Base-by-base conservation (phyloP, 2,329 filamentous ascomycete genomes). In the Calonectria pseudoturangicola region DNA sequence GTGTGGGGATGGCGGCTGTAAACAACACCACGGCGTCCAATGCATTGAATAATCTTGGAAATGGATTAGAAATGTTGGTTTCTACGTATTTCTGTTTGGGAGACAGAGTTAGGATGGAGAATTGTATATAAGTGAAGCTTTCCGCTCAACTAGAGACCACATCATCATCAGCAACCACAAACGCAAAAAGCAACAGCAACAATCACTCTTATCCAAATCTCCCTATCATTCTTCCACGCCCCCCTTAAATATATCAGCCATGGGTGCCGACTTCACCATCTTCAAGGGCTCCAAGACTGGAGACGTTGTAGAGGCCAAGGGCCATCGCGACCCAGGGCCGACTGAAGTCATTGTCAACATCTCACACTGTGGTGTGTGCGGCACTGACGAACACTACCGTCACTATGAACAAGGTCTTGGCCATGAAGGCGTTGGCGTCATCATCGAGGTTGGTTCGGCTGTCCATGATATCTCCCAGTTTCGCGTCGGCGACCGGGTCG, bases 391-490 rank as follows among this genome's bases (percentile, higher is more conserved):
- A 27, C 71, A 75, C 36, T 73, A 69, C 41, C 69, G 73, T 36
- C 48, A 72, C 30, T 50, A 67, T 30, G 75, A 79, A n/a, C 75
- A 73, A 56, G 79, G 79, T 13, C 81, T 88, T 1, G 87, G 87
- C 10, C 87, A 88, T 76, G 87, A 88, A 77, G 85, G 87, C 56
- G 82, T 87, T 36, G 87, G 87, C 39, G 66, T 84, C 51, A 81
- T 88, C 4, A 80, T 82, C 33, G 77, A 79, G 27, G 73, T 86
- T 54, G 88, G 87, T 9, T 74, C 80, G 4, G 76, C 74, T 2
- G 86, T 86, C n/a, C 79, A 70, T 18, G 28, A 50, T 2, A 43
- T 73, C 18, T 68, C 65, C 2, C 76, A 80, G 16, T 78, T 87
- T 47, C 79, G 82, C 51, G 60, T 77, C 5, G 86, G 87, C 15